These are phyloP conservation scores for Condylostoma magnum DNA, from an alignment of 169 alveolate genomes.

Conservation along the genomic window DNA sequence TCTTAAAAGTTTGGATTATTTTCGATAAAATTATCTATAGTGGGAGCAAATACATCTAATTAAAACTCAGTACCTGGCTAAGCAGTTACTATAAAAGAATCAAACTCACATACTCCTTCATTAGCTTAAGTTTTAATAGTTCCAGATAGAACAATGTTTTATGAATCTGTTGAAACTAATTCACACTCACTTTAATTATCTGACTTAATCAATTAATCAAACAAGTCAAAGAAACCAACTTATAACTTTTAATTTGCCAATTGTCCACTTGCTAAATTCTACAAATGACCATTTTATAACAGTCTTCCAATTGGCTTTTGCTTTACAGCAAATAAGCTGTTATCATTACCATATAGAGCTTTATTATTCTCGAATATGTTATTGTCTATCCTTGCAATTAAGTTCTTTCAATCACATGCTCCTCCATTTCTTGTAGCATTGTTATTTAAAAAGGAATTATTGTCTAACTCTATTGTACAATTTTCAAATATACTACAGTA, in stretches of 20 bases:
- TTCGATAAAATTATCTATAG: too few relatives aligned
- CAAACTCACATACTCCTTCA: not conserved
- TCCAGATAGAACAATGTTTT: not conserved
- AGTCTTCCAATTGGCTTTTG: not conserved
- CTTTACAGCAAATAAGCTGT: not conserved
- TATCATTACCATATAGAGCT: slow-evolving; percentile 7
- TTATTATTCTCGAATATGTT: not conserved
- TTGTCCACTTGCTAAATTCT: not conserved
- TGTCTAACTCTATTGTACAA: not conserved
- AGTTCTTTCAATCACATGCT: not conserved
- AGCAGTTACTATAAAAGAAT: not conserved
- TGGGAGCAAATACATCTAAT: not conserved
- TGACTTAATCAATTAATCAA: not conserved
- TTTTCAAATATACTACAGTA: not conserved
- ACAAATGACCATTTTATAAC: not conserved
- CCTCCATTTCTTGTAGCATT: slow-evolving; percentile 3
- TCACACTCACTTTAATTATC: not conserved
- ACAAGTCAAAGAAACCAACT: not conserved
- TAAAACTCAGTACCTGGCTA: slow-evolving; percentile 7
- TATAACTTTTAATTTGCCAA: not conserved
- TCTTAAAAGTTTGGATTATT: not conserved
- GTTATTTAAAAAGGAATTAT: not conserved
- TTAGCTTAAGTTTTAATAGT: not conserved
- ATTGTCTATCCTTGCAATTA: not conserved
- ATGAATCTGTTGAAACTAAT: not conserved